These are phyloP conservation scores for Prunus fruticosa DNA, from an alignment of 306 rosid genomes.

Conservation along the genomic window DNA sequence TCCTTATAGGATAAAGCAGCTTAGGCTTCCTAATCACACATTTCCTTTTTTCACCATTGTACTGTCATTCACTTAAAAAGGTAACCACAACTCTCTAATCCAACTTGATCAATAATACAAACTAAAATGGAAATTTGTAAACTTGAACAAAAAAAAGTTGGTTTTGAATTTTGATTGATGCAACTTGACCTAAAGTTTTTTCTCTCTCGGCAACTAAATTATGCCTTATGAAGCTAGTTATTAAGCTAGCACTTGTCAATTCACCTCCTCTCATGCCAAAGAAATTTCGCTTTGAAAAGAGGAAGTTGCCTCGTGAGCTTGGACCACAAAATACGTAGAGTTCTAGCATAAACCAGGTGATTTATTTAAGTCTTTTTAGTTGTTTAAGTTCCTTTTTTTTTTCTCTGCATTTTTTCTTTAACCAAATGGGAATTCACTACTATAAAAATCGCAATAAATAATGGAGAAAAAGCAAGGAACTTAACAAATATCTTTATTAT, in stretches of 20 bases:
- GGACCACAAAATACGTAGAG: background rate
- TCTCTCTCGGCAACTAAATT: background rate
- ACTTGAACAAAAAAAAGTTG: conserved; percentile 23
- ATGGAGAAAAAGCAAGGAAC: too few species aligned
- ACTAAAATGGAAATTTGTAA: conserved; percentile 16
- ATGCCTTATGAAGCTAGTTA: background rate
- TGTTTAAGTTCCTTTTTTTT: too few species aligned
- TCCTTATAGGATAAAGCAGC: conserved; percentile 43
- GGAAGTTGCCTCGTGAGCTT: conserved; percentile 7
- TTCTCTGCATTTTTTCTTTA: too few species aligned
- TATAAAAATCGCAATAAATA: too few species aligned
- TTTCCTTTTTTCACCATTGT: conserved; percentile 27
- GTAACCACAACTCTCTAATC: conserved; percentile 14
- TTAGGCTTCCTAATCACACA: conserved; percentile 43
- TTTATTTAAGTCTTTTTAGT: too few species aligned
- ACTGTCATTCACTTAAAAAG: conserved; percentile 12
- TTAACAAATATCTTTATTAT: too few species aligned
- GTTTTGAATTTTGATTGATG: conserved; percentile 18
- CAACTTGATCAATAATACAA: conserved; percentile 42
- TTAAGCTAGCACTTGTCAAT: background rate
- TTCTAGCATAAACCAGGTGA: background rate
- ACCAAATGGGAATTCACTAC: too few species aligned
- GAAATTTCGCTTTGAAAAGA: conserved; percentile 10
- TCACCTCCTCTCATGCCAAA: background rate
- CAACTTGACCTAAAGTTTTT: conserved; percentile 12